A percentile compares a stretch with the other conserved stretches of the same genome.
Conservation (phyloP, 169 alveolate species). For the Theileria luwenshuni region DNA sequence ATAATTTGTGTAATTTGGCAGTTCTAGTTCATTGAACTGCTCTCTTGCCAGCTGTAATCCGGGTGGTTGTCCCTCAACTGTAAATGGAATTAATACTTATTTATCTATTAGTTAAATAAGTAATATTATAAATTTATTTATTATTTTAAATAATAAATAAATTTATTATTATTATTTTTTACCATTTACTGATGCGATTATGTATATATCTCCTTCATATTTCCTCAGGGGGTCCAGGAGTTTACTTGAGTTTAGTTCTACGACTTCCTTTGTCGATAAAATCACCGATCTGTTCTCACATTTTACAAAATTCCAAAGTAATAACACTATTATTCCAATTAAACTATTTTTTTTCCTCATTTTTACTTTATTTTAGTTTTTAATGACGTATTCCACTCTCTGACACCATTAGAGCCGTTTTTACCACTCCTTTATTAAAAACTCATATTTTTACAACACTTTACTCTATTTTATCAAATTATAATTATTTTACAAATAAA, state of each 20-base stretch:
- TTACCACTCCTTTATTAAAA: not conserved
- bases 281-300: constrained; percentile 7
- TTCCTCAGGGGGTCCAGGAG: not conserved
- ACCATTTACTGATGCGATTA: constrained; percentile 27
- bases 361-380: not conserved
- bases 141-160: not conserved
- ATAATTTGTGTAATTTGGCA: not conserved
- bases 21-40: not conserved
- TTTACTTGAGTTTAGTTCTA: not conserved
- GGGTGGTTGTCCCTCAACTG: constrained; percentile 2
- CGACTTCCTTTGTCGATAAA: constrained; percentile 17
- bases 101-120: not conserved
- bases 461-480: not conserved
- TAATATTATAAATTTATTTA: too few relatives aligned
- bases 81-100: not conserved
- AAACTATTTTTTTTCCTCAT: not conserved
- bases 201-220: constrained; percentile 7
- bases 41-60: not conserved
- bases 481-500: not conserved
- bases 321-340: not conserved
- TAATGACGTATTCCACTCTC: not conserved
- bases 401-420: too few relatives aligned
- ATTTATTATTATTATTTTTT: not conserved
- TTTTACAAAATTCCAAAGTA: constrained; percentile 9
- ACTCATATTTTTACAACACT: not conserved